Evolutionary conservation across 805 yeast genomes (phyloP).

Genomic region (Kodamaea nitidulidarum): DNA sequence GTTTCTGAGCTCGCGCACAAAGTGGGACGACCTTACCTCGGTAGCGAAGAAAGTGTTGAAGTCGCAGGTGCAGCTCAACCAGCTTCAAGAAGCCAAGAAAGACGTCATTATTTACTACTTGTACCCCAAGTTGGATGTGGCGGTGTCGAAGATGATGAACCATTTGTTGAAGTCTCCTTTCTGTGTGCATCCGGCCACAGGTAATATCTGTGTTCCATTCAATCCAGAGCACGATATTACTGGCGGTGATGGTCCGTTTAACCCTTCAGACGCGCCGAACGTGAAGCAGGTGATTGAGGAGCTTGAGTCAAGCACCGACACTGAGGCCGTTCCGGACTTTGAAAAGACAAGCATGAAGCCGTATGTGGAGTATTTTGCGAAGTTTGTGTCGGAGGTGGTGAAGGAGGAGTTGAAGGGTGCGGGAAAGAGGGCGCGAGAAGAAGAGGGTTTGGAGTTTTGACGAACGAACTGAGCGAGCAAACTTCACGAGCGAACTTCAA

Average conservation of each 20-base stretch:
- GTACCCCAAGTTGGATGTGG: conserved; percentile 91
- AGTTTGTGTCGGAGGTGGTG: conserved; percentile 54
- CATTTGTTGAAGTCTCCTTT: conserved; percentile 95
- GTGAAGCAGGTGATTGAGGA: conserved; percentile 61
- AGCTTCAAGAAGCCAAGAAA: conserved; percentile 66
- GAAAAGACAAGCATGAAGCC: conserved; percentile 69
- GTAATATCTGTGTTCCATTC: conserved; percentile 90
- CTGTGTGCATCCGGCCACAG: conserved; percentile 95
- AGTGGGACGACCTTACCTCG: conserved; percentile 75
- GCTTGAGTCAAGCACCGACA: conserved; percentile 21
- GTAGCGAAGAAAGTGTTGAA: conserved; percentile 47
- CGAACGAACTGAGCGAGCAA: too few species aligned
- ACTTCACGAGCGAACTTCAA: too few species aligned
- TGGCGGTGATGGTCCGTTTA: conserved; percentile 50
- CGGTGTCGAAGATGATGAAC: conserved; percentile 83
- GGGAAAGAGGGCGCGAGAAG: conserved; percentile 31
- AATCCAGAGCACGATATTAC: conserved; percentile 43
- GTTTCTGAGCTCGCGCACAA: conserved; percentile 47
- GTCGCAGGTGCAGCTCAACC: conserved; percentile 42
- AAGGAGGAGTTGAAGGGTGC: conserved; percentile 47
- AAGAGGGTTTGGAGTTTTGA: conserved; percentile 32
- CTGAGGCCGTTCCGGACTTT: conserved; percentile 38
- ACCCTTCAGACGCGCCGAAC: conserved; percentile 79
- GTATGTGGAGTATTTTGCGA: conserved; percentile 61
- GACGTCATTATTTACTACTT: conserved; percentile 74